Conservation (phyloP, 305 asterid species). For the Lippia alba region DNA sequence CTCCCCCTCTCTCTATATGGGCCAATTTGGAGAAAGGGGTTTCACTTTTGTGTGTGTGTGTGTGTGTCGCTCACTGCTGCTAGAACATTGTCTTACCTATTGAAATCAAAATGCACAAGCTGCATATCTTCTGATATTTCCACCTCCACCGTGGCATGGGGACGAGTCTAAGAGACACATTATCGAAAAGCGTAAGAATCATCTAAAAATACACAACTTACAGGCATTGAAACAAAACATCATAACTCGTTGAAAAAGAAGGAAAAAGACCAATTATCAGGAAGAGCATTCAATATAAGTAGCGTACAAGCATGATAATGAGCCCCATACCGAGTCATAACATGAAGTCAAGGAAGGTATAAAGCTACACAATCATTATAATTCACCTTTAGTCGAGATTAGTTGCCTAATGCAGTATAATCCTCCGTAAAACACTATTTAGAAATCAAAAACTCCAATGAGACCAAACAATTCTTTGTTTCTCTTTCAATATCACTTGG, state of each 20-base stretch:
- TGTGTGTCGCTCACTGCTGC: too few species aligned
- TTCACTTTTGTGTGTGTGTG: too few species aligned
- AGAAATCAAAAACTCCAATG: not conserved
- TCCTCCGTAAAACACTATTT: not conserved
- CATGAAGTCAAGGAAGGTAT: conserved; percentile 10
- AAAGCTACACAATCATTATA: not conserved
- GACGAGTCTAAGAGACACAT: conserved; percentile 72
- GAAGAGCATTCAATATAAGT: conserved; percentile 3
- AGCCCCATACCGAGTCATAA: not conserved
- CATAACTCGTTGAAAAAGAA: too few species aligned
- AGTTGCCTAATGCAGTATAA: conserved; percentile 8
- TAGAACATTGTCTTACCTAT: conserved; percentile 56
- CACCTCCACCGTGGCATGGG: conserved; percentile 98
- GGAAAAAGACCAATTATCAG: conserved; percentile 7
- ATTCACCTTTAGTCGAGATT: conserved; percentile 14
- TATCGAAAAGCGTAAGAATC: conserved; percentile 30
- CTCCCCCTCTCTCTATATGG: too few species aligned
- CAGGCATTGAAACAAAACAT: too few species aligned
- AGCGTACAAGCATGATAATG: conserved; percentile 15
- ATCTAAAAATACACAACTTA: not conserved
- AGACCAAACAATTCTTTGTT: not conserved
- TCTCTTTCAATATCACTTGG: not conserved
- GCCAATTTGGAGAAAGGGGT: too few species aligned
- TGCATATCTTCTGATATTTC: conserved; percentile 99
- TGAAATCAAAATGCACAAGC: conserved; percentile 97